Conservation (phyloP, 2,329 filamentous ascomycete genomes). For the Scedosporium dehoogii region DNA sequence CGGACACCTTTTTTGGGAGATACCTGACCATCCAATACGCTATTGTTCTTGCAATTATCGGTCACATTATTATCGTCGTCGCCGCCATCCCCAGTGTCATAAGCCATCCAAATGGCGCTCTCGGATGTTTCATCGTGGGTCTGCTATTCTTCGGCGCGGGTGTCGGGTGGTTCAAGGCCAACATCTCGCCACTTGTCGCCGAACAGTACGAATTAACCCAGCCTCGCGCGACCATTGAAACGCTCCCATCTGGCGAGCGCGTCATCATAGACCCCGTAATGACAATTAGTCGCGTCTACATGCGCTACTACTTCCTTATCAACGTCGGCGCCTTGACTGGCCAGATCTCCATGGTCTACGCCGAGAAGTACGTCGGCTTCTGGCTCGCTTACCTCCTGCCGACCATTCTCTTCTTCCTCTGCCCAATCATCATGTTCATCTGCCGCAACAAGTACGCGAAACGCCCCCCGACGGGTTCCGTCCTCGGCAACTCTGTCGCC, state of each 20-base stretch:
- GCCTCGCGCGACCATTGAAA: constrained; percentile 34
- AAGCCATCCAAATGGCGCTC: constrained; percentile 39
- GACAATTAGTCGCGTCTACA: constrained; percentile 53
- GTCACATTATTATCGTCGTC: constrained; percentile 55
- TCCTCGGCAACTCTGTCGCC: constrained; percentile 30
- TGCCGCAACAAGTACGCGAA: constrained; percentile 48
- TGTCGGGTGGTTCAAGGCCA: constrained; percentile 67
- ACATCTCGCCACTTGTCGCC: constrained; percentile 57
- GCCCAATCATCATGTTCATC: constrained; percentile 52
- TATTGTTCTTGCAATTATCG: constrained; percentile 51
- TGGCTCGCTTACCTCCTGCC: constrained; percentile 62
- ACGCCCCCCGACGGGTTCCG: constrained; percentile 54
- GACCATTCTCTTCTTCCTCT: constrained; percentile 52
- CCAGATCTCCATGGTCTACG: constrained; percentile 59
- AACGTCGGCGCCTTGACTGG: constrained; percentile 58
- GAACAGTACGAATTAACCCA: constrained; percentile 53
- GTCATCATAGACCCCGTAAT: constrained; percentile 56
- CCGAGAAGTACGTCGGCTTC: constrained; percentile 66
- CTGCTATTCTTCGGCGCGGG: constrained; percentile 43
- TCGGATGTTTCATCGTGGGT: constrained; percentile 56
- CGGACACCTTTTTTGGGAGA: constrained; percentile 53
- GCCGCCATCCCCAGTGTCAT: constrained; percentile 57
- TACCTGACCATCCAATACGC: constrained; percentile 59
- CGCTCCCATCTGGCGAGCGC: constrained; percentile 43
- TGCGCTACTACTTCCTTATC: constrained; percentile 64